These are phyloP conservation scores for Colletotrichum sp. DNA, from an alignment of 2,329 filamentous ascomycete genomes.

Conservation along the genomic window DNA sequence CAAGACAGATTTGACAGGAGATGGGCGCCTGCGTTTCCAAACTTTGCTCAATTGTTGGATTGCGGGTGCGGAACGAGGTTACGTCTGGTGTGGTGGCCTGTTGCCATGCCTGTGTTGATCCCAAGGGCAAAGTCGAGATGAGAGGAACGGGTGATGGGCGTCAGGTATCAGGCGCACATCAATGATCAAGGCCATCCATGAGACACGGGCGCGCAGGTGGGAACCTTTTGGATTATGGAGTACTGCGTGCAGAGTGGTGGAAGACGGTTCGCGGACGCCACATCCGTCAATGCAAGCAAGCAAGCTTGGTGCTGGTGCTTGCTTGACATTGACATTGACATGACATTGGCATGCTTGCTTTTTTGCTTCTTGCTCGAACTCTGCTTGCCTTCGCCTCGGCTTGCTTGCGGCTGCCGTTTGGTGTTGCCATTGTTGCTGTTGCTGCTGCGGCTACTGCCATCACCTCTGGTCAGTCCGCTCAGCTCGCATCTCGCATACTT, in stretches of 20 bases:
- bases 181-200: conserved; percentile 2
- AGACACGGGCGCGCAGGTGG: conserved; percentile 1
- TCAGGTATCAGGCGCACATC: conserved; percentile 13
- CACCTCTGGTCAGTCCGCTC: background rate
- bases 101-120: conserved; percentile 19
- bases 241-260: background rate
- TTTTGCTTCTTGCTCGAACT: background rate
- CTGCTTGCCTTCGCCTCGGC: background rate
- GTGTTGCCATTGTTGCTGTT: background rate
- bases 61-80: background rate
- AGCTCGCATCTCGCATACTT: background rate
- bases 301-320: background rate
- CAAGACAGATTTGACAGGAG: background rate
- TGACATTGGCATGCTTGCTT: background rate
- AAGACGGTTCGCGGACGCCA: background rate
- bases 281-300: background rate
- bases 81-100: background rate
- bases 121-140: conserved; percentile 3
- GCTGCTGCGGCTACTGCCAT: background rate
- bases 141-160: conserved; percentile 19
- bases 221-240: background rate
- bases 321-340: background rate
- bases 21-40: background rate
- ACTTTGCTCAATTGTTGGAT: background rate
- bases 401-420: background rate